Evolutionary conservation across 2,329 filamentous ascomycete genomes (phyloP).

Genomic region (Penicillium sp.): DNA sequence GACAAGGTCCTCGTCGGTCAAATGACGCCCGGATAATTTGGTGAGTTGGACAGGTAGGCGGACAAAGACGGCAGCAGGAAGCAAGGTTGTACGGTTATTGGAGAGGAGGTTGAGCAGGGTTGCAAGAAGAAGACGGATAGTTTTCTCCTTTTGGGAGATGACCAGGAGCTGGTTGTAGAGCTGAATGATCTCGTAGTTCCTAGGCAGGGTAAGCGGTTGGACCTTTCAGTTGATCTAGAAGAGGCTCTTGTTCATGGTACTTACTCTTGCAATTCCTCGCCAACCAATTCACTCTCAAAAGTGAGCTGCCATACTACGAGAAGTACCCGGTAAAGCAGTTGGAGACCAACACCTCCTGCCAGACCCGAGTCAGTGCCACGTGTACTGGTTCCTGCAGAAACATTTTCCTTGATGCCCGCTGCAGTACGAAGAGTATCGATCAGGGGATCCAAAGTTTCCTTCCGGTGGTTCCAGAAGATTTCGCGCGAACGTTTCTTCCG

Average conservation of each 20-base stretch:
- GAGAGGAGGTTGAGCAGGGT: slow-evolving; percentile 86
- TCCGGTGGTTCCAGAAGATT: slow-evolving; percentile 87
- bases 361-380: slow-evolving; percentile 65
- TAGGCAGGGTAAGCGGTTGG: slow-evolving; percentile 37
- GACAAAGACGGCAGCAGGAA: slow-evolving; percentile 83
- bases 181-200: slow-evolving; percentile 88
- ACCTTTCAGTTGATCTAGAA: background rate
- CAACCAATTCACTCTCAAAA: slow-evolving; percentile 73
- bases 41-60: slow-evolving; percentile 67
- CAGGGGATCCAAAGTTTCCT: slow-evolving; percentile 79
- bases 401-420: slow-evolving; percentile 70
- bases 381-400: slow-evolving; percentile 58
- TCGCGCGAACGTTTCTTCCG: slow-evolving; percentile 71
- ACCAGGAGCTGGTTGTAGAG: slow-evolving; percentile 91
- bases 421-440: slow-evolving; percentile 76
- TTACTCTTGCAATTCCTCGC: slow-evolving; percentile 71
- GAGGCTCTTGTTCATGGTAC: slow-evolving; percentile 3
- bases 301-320: slow-evolving; percentile 95
- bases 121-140: slow-evolving; percentile 83
- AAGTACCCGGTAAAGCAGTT: slow-evolving; percentile 90
- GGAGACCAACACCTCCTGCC: slow-evolving; percentile 79
- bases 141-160: slow-evolving; percentile 96
- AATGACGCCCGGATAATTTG: slow-evolving; percentile 56
- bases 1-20: slow-evolving; percentile 51
- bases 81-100: slow-evolving; percentile 64